phyloP scores from a whole-genome alignment of 495 filamentous ascomycete species.

The Gamarada debralockiae region DNA sequence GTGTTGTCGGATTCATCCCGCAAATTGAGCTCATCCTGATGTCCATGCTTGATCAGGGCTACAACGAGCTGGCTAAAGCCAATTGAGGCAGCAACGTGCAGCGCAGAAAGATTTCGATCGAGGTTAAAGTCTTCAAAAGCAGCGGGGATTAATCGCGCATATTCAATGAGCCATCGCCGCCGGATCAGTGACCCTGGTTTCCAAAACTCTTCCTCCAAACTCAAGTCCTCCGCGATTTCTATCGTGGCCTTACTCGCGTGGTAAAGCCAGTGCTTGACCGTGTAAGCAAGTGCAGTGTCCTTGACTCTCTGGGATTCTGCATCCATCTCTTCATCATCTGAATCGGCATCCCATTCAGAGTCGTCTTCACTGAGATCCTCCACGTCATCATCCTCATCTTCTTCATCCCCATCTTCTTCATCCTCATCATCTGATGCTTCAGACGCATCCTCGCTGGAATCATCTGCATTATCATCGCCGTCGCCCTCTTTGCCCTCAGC shows the following conservation, averaged over 20 bases:
- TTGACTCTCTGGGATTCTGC: neutral
- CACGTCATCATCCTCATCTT: neutral
- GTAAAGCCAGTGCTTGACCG: conserved; percentile 34
- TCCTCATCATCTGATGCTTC: conserved; percentile 18
- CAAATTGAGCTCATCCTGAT: neutral
- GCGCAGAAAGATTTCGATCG: conserved; percentile 22
- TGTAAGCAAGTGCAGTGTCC: conserved; percentile 20
- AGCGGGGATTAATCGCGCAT: no score
- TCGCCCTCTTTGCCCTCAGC: no score
- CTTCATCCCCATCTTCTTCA: conserved; percentile 4
- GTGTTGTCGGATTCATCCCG: neutral
- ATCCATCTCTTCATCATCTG: no score
- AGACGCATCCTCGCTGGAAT: no score
- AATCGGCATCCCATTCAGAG: neutral
- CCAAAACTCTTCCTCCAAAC: conserved; percentile 32
- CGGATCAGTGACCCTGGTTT: conserved; percentile 27
- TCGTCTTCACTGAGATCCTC: conserved; percentile 1
- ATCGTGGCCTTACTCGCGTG: conserved; percentile 34
- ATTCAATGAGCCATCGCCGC: conserved; percentile 32
- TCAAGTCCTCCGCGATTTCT: conserved; percentile 33
- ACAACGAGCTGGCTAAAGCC: conserved; percentile 13
- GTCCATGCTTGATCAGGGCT: neutral
- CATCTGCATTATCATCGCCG: no score
- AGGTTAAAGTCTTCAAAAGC: conserved; percentile 26
- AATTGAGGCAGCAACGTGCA: conserved; percentile 32